Evolutionary conservation across 1,284 basidiomycete species (phyloP).

Genomic region (Microbotryomycetes sp.): DNA sequence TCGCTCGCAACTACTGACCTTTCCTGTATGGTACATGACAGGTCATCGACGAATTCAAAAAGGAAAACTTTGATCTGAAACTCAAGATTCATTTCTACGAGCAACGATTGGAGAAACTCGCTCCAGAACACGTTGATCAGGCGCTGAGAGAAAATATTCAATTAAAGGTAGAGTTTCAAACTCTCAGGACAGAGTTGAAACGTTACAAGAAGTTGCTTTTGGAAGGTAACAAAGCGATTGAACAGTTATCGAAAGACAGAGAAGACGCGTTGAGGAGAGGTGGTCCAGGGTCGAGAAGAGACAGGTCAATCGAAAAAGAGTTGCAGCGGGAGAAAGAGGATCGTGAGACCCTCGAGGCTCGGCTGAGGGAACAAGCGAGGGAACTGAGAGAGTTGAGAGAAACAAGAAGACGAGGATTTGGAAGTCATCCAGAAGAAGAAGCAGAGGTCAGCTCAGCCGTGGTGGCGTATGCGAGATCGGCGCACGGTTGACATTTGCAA

Average conservation of each 20-base stretch:
- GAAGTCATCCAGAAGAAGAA: constrained; percentile 37
- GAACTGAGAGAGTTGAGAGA: constrained; percentile 58
- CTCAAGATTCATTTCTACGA: constrained; percentile 88
- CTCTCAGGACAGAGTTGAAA: constrained; percentile 85
- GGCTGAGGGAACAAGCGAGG: constrained; percentile 52
- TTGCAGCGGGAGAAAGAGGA: constrained; percentile 14
- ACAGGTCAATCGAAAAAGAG: constrained; percentile 15
- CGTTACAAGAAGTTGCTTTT: constrained; percentile 80
- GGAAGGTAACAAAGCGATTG: constrained; percentile 72
- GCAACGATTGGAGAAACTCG: constrained; percentile 71
- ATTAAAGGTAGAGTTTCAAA: constrained; percentile 86
- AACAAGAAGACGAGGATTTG: neutral
- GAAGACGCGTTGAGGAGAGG: constrained; percentile 41
- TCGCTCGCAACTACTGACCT: neutral
- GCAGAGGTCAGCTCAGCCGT: constrained; percentile 26
- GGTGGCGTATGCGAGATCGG: too few species aligned
- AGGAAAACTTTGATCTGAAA: constrained; percentile 91
- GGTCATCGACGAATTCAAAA: constrained; percentile 89
- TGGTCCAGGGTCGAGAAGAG: constrained; percentile 11
- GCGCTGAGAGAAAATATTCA: constrained; percentile 89
- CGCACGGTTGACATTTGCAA: neutral
- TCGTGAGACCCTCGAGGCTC: constrained; percentile 19
- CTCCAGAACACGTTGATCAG: constrained; percentile 83
- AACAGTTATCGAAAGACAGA: constrained; percentile 55
- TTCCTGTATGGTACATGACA: constrained; percentile 40